These are phyloP conservation scores for Hymenoscyphus fructigenus DNA, from an alignment of 2,329 filamentous ascomycete species.

Conservation along the genomic window DNA sequence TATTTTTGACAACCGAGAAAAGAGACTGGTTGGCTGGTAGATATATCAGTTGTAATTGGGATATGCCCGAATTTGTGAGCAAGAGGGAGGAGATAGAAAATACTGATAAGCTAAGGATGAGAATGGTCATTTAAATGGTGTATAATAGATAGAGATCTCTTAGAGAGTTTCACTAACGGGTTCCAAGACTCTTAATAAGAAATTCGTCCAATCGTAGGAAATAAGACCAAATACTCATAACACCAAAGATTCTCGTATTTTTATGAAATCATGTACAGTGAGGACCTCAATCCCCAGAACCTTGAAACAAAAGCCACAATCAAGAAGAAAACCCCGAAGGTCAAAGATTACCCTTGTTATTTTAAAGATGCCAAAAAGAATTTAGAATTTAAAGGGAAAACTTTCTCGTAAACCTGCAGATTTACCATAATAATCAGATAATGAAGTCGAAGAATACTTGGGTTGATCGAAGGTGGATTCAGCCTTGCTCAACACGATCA, in stretches of 20 bases:
- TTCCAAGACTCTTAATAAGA: background rate
- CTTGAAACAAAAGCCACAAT: too few relatives aligned
- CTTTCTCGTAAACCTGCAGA: background rate
- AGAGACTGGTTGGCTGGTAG: conserved; percentile 48
- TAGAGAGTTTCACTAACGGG: background rate
- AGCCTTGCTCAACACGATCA: background rate
- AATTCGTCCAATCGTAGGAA: background rate
- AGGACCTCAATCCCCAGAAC: too few relatives aligned
- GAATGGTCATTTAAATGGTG: background rate
- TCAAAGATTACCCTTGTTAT: too few relatives aligned
- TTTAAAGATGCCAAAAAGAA: background rate
- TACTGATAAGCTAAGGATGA: conserved; percentile 34
- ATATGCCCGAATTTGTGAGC: conserved; percentile 45
- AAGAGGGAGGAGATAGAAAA: conserved; percentile 45
- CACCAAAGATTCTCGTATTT: too few relatives aligned
- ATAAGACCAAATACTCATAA: too few relatives aligned
- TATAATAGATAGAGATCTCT: background rate
- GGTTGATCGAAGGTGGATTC: background rate
- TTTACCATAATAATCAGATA: background rate
- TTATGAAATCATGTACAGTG: too few relatives aligned
- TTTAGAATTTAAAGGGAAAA: background rate
- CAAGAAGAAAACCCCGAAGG: too few relatives aligned
- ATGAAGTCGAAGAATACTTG: background rate
- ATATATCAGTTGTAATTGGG: conserved; percentile 46
- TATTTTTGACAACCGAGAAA: conserved; percentile 43